Evolutionary conservation across 305 asterid genomes (phyloP).

Genomic region (Stenogyne calaminthoides): DNA sequence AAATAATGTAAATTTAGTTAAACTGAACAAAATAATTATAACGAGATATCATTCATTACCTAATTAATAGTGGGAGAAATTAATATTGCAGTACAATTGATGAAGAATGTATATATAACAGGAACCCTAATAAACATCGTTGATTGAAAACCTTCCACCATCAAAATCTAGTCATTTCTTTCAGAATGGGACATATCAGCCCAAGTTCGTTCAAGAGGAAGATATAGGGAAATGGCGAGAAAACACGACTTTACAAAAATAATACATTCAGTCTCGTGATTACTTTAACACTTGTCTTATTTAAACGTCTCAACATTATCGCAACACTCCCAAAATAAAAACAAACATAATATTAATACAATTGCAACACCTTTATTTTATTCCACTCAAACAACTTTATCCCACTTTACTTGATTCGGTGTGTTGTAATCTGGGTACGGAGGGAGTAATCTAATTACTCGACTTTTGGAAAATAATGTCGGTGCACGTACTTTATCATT

Average conservation of each 20-base stretch:
- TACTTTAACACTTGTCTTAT: no score
- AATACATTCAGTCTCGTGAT: no score
- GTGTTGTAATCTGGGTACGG: no score
- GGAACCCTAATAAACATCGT: conserved; percentile 32
- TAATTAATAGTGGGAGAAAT: conserved; percentile 20
- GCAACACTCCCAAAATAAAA: no score
- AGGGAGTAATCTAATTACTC: not conserved
- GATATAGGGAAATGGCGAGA: not conserved
- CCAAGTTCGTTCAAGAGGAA: not conserved
- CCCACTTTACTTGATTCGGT: no score
- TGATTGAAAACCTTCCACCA: not conserved
- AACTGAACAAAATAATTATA: not conserved
- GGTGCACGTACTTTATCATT: no score
- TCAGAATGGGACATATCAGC: not conserved
- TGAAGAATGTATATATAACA: not conserved
- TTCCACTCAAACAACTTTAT: no score
- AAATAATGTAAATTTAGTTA: not conserved
- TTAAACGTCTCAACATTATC: no score
- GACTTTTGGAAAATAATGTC: conserved; percentile 5
- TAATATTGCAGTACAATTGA: not conserved
- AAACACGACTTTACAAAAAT: not conserved
- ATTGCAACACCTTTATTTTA: no score
- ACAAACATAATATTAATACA: no score
- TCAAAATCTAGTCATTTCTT: not conserved
- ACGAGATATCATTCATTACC: conserved; percentile 27